Percentiles rank a stretch among this genome's conserved stretches.
Evolutionary conservation across 2,329 filamentous ascomycete genomes (phyloP).

Genomic region (Phoma sp.): DNA sequence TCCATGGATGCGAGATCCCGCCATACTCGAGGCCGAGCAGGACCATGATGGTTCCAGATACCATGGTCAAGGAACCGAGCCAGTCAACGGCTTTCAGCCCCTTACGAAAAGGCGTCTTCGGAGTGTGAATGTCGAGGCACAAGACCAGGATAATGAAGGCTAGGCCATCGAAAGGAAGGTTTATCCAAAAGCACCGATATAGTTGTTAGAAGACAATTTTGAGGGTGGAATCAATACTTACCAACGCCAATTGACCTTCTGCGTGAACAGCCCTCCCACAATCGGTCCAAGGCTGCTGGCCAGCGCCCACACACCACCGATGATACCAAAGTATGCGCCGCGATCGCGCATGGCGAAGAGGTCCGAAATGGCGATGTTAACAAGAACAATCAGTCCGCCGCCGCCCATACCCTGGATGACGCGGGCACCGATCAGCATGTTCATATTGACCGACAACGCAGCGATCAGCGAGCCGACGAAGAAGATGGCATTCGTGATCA

Average conservation of each 20-base stretch:
- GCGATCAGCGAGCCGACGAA: slow-evolving; percentile 68
- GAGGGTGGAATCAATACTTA: no score
- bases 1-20: slow-evolving; percentile 76
- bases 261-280: slow-evolving; percentile 71
- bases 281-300: slow-evolving; percentile 71
- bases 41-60: slow-evolving; percentile 83
- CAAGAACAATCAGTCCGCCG: slow-evolving; percentile 68
- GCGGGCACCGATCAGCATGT: slow-evolving; percentile 67
- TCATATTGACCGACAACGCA: slow-evolving; percentile 62
- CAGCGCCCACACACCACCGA: slow-evolving; percentile 71
- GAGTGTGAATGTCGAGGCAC: slow-evolving; percentile 71
- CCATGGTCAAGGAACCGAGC: slow-evolving; percentile 69
- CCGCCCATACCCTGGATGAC: slow-evolving; percentile 69
- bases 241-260: slow-evolving; percentile 66
- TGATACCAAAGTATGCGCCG: slow-evolving; percentile 68
- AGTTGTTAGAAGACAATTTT: neutral
- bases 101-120: slow-evolving; percentile 65
- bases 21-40: slow-evolving; percentile 87
- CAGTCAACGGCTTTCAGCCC: slow-evolving; percentile 71
- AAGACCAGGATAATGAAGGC: slow-evolving; percentile 64
- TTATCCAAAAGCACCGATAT: slow-evolving; percentile 63
- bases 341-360: slow-evolving; percentile 66
- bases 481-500: slow-evolving; percentile 67
- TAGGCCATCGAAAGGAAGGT: slow-evolving; percentile 66
- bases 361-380: slow-evolving; percentile 69